Percentiles rank a stretch among this genome's conserved stretches.
These are phyloP conservation scores for Penicillium sclerotigenum DNA, from an alignment of 2,329 filamentous ascomycete genomes.

Conservation along the genomic window DNA sequence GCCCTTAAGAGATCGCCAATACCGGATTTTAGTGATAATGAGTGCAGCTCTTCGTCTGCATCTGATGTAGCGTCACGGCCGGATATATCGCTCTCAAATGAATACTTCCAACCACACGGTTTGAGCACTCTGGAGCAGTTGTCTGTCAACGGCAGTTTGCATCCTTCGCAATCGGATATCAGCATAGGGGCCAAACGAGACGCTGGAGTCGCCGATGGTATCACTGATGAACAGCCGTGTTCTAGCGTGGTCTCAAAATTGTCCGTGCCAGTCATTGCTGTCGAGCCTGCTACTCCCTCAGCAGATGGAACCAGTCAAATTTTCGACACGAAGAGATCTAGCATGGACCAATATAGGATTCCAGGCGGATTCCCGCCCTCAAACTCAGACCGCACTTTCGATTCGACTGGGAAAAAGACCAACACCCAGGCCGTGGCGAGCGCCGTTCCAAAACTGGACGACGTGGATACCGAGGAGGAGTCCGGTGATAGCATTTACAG, in stretches of 20 bases:
- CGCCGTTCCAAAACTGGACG: slow-evolving; percentile 14
- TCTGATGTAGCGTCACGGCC: slow-evolving; percentile 40
- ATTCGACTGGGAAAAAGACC: slow-evolving; percentile 11
- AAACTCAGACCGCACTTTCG: slow-evolving; percentile 22
- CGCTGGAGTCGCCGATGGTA: not conserved
- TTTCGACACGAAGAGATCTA: slow-evolving; percentile 26
- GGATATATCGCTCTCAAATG: slow-evolving; percentile 43
- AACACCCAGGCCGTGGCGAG: slow-evolving; percentile 13
- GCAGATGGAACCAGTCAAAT: slow-evolving; percentile 33
- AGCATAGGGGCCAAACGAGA: slow-evolving; percentile 4
- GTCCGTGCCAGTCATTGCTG: slow-evolving; percentile 43
- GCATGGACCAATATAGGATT: slow-evolving; percentile 48
- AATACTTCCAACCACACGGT: slow-evolving; percentile 4
- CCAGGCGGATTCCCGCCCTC: slow-evolving; percentile 58
- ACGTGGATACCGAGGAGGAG: slow-evolving; percentile 36
- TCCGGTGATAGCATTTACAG: slow-evolving; percentile 49
- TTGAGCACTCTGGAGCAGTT: slow-evolving; percentile 13
- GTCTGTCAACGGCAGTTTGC: slow-evolving; percentile 10
- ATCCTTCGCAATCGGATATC: not conserved
- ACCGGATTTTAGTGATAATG: slow-evolving; percentile 30
- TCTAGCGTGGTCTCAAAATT: slow-evolving; percentile 12
- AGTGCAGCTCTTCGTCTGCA: slow-evolving; percentile 41
- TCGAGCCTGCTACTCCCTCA: slow-evolving; percentile 49
- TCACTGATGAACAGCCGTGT: slow-evolving; percentile 9
- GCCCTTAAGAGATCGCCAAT: slow-evolving; percentile 14